Evolutionary conservation across 805 yeast genomes (phyloP).

Genomic region (Saturnispora kantuleensis): DNA sequence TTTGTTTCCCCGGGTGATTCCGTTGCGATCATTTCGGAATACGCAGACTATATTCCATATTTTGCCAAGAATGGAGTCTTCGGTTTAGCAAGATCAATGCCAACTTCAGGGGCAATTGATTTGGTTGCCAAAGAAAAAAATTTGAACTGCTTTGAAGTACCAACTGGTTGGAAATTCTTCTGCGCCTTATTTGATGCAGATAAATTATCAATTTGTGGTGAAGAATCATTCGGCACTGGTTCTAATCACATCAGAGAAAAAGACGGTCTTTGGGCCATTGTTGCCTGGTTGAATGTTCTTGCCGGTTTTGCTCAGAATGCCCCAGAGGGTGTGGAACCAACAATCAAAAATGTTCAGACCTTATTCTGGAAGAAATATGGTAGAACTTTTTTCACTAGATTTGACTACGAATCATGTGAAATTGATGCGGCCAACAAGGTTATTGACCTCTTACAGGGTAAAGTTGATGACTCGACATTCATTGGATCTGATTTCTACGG

Average conservation of each 20-base stretch:
- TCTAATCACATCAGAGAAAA: slow-evolving; percentile 95
- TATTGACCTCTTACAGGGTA: slow-evolving; percentile 39
- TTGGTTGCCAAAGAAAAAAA: slow-evolving; percentile 75
- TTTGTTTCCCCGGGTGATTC: slow-evolving; percentile 98
- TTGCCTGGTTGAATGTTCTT: slow-evolving; percentile 93
- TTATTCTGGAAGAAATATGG: slow-evolving; percentile 90
- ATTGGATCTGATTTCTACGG: slow-evolving; percentile 41
- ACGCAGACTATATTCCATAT: slow-evolving; percentile 84
- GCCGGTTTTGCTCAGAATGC: slow-evolving; percentile 63
- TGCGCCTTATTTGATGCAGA: slow-evolving; percentile 91
- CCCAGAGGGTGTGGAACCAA: slow-evolving; percentile 34
- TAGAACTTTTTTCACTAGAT: slow-evolving; percentile 93
- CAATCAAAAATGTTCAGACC: slow-evolving; percentile 71
- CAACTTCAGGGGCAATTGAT: slow-evolving; percentile 91
- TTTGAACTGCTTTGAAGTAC: slow-evolving; percentile 80
- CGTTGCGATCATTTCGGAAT: slow-evolving; percentile 94
- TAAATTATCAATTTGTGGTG: slow-evolving; percentile 93
- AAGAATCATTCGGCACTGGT: slow-evolving; percentile 97
- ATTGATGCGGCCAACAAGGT: slow-evolving; percentile 66
- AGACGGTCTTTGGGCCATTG: slow-evolving; percentile 96
- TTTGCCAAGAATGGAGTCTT: slow-evolving; percentile 75
- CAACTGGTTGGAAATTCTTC: slow-evolving; percentile 98
- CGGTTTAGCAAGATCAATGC: slow-evolving; percentile 96
- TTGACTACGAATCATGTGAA: slow-evolving; percentile 81
- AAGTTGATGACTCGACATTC: slow-evolving; percentile 30